Evolutionary conservation across 78 protist species (phyloP).

Genomic region (Creolimax fragrantissima): DNA sequence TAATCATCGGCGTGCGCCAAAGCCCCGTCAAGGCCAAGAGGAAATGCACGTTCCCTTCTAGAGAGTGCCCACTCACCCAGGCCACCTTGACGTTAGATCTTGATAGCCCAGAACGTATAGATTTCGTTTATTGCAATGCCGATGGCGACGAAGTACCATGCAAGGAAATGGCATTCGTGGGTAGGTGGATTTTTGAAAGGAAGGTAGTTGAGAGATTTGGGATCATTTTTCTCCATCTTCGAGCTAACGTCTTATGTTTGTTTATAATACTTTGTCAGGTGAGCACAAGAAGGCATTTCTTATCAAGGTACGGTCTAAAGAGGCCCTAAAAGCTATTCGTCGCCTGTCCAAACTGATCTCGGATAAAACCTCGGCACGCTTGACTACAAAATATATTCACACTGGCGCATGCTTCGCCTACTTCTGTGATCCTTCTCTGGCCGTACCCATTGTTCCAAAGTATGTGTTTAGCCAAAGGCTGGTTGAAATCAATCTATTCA

Average conservation of each 20-base stretch:
- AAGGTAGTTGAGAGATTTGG: too few relatives aligned
- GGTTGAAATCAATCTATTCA: too few relatives aligned
- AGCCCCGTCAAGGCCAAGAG: too few relatives aligned
- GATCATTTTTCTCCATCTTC: too few relatives aligned
- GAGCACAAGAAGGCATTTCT: not conserved
- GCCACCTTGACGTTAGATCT: too few relatives aligned
- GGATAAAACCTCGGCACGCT: not conserved
- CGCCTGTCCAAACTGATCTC: not conserved
- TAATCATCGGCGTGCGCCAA: too few relatives aligned
- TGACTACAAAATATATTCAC: not conserved
- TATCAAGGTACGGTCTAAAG: not conserved
- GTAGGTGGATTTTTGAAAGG: too few relatives aligned
- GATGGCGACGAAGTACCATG: not conserved
- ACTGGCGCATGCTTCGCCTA: not conserved
- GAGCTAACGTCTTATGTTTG: too few relatives aligned
- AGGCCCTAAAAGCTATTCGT: not conserved
- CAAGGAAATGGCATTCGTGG: not conserved
- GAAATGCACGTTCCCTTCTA: too few relatives aligned
- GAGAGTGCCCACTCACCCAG: too few relatives aligned
- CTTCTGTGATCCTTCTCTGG: not conserved
- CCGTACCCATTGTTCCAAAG: not conserved
- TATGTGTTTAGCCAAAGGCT: too few relatives aligned
- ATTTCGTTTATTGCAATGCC: not conserved
- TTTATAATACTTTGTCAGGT: too few relatives aligned
- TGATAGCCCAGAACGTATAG: not conserved